Evolutionary conservation across 1,284 basidiomycete species (phyloP).

Genomic region (Rhizopogon parksii): DNA sequence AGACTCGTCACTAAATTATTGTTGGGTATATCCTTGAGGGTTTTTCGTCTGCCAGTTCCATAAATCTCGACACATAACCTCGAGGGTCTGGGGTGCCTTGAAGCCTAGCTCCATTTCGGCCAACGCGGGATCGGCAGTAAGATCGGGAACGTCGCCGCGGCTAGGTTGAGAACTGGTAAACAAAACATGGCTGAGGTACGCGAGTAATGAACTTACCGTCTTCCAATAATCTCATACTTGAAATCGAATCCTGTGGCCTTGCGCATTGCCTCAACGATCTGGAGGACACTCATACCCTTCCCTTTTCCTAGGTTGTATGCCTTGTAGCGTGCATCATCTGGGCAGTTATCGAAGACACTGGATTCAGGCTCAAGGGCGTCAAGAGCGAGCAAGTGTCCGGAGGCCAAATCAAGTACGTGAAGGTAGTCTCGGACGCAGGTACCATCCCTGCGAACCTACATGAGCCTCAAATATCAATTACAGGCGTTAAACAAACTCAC

Average conservation of each 20-base stretch:
- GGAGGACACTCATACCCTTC: slow-evolving; percentile 84
- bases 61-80: slow-evolving; percentile 87
- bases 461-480: background rate
- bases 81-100: slow-evolving; percentile 73
- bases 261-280: slow-evolving; percentile 95
- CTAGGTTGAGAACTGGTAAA: slow-evolving; percentile 33
- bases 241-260: slow-evolving; percentile 86
- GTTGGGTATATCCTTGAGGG: slow-evolving; percentile 57
- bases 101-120: slow-evolving; percentile 96
- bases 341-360: slow-evolving; percentile 46
- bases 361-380: slow-evolving; percentile 73
- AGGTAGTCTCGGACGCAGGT: slow-evolving; percentile 98
- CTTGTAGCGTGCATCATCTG: slow-evolving; percentile 63
- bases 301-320: slow-evolving; percentile 97
- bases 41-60: slow-evolving; percentile 93
- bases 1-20: slow-evolving; percentile 6
- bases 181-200: background rate
- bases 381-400: slow-evolving; percentile 89
- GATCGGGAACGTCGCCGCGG: slow-evolving; percentile 91
- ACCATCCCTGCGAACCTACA: slow-evolving; percentile 62
- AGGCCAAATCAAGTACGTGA: slow-evolving; percentile 92
- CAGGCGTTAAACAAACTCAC: slow-evolving; percentile 36
- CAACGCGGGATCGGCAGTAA: slow-evolving; percentile 89
- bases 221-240: slow-evolving; percentile 84
- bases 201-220: slow-evolving; percentile 56